Percentiles rank a stretch among this genome's conserved stretches.
Conservation (phyloP, 495 filamentous ascomycete genomes). For the Podospora tetraspora region DNA sequence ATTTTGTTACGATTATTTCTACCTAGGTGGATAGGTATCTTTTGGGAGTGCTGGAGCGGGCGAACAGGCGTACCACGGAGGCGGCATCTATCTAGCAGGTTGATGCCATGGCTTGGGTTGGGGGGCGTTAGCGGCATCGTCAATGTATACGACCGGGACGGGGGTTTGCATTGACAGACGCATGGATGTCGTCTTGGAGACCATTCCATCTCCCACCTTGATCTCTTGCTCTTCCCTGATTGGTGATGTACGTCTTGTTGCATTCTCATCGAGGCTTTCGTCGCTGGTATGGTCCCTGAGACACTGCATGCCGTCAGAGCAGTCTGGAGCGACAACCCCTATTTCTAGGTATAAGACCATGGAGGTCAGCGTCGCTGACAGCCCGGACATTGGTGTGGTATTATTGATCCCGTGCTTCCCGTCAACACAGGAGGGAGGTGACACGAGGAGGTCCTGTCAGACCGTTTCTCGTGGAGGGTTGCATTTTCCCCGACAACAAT, state of each 20-base stretch:
- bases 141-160: neutral
- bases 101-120: neutral
- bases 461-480: neutral
- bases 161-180: neutral
- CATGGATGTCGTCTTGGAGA: neutral
- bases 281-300: neutral
- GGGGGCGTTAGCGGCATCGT: neutral
- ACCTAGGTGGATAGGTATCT: neutral
- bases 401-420: neutral
- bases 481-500: neutral
- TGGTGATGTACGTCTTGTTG: neutral
- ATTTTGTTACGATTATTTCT: neutral
- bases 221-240: neutral
- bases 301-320: neutral
- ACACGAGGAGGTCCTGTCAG: neutral
- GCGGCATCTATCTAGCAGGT: neutral
- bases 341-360: neutral
- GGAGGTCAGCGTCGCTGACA: neutral
- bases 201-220: neutral
- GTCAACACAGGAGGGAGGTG: neutral
- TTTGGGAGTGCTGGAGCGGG: neutral
- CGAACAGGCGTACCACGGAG: neutral
- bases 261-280: neutral
- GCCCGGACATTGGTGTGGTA: neutral
- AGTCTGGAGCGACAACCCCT: neutral